phyloP scores from a whole-genome alignment of 352 stramenopile genomes.

The Phytophthora hybrid region DNA sequence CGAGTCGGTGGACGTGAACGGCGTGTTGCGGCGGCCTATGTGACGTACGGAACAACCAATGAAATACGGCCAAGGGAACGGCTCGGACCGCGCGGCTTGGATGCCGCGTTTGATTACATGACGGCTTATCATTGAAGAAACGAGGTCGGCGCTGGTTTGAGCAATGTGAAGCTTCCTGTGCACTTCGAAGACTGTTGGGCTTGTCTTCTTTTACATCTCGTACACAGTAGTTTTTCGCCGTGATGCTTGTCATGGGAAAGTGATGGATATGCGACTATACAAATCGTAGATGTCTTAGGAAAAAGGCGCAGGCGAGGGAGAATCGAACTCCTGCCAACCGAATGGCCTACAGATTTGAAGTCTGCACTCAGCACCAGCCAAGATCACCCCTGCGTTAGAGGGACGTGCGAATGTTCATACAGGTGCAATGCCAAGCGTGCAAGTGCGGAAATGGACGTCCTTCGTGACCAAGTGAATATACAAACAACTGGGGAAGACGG shows the following conservation, averaged over 20 bases:
- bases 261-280: background rate
- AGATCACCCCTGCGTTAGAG: constrained; percentile 77
- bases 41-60: constrained; percentile 39
- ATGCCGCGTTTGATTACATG: constrained; percentile 33
- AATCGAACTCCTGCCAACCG: constrained; percentile 92
- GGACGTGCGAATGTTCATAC: background rate
- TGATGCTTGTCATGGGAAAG: background rate
- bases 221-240: no score
- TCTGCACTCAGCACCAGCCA: constrained; percentile 92
- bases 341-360: constrained; percentile 95
- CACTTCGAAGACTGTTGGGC: no score
- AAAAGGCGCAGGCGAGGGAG: constrained; percentile 89
- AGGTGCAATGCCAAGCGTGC: background rate
- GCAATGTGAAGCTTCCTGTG: background rate
- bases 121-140: constrained; percentile 37
- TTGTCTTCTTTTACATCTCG: background rate
- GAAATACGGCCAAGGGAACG: constrained; percentile 24
- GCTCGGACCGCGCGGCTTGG: constrained; percentile 23
- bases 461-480: background rate
- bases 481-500: no score
- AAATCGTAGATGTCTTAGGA: constrained; percentile 8
- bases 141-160: background rate
- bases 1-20: constrained; percentile 6
- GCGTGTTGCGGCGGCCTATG: constrained; percentile 14
- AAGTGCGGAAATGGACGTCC: background rate